Evolutionary conservation across 805 yeast species (phyloP).

Genomic region (Yarrowia divulgata): DNA sequence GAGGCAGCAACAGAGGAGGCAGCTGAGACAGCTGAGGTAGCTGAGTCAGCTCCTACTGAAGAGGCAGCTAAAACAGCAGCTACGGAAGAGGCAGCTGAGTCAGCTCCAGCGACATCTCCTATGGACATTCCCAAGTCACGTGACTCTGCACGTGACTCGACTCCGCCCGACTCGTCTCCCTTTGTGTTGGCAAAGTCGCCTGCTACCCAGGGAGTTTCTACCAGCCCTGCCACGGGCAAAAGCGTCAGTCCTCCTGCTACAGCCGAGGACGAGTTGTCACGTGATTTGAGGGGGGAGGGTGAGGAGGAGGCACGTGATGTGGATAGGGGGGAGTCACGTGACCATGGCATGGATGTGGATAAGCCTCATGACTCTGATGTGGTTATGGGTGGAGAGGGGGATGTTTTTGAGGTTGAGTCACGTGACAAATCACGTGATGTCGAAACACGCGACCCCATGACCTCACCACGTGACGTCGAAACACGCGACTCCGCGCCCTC

Average conservation of each 20-base stretch:
- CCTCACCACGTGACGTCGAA: too few relatives aligned
- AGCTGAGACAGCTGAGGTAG: not conserved
- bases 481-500: not conserved
- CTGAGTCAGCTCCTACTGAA: not conserved
- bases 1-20: not conserved
- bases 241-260: slow-evolving; percentile 9
- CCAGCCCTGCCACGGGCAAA: not conserved
- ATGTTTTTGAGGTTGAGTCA: too few relatives aligned
- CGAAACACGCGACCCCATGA: not conserved
- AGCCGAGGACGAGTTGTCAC: slow-evolving; percentile 5
- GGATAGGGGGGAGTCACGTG: too few relatives aligned
- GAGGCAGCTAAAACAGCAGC: too few relatives aligned
- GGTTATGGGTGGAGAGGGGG: too few relatives aligned
- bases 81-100: not conserved
- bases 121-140: not conserved
- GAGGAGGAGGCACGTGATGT: too few relatives aligned
- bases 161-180: not conserved
- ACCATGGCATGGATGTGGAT: too few relatives aligned
- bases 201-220: slow-evolving; percentile 7
- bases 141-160: not conserved
- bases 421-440: not conserved
- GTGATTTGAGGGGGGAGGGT: not conserved
- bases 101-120: not conserved
- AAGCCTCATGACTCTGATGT: too few relatives aligned
- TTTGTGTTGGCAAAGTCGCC: slow-evolving; percentile 11